phyloP scores from a whole-genome alignment of 1,139 yeast genomes.

The Sugiyamaella grinbergsii region DNA sequence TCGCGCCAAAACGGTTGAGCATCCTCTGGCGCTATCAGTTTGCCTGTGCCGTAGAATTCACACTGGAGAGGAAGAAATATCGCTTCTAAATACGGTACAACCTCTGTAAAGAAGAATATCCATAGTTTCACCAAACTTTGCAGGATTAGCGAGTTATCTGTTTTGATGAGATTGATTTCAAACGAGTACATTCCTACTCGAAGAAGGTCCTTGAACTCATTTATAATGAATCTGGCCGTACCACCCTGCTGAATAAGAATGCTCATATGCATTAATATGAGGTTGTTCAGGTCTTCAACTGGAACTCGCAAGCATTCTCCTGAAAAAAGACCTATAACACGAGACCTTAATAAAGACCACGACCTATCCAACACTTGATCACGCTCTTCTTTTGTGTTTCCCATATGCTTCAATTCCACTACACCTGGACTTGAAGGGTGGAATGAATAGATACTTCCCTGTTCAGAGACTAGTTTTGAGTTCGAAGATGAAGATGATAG shows the following conservation, averaged over 20 bases:
- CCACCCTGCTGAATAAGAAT: constrained; percentile 48
- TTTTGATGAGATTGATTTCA: constrained; percentile 34
- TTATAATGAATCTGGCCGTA: constrained; percentile 44
- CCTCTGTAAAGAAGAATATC: constrained; percentile 56
- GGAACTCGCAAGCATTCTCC: constrained; percentile 54
- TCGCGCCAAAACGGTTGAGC: constrained; percentile 47
- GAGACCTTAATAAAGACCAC: constrained; percentile 51
- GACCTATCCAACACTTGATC: constrained; percentile 52
- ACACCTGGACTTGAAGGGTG: constrained; percentile 45
- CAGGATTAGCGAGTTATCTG: constrained; percentile 36
- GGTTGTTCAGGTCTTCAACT: constrained; percentile 57
- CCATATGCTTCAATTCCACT: constrained; percentile 38
- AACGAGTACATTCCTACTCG: constrained; percentile 49
- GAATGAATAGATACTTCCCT: constrained; percentile 51
- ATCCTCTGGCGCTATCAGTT: constrained; percentile 37
- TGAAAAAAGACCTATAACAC: constrained; percentile 52
- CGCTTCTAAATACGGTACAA: constrained; percentile 60
- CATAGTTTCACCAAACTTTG: constrained; percentile 48
- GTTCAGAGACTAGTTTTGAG: constrained; percentile 49
- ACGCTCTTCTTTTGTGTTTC: constrained; percentile 46
- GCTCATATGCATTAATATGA: constrained; percentile 51
- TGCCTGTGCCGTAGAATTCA: constrained; percentile 50
- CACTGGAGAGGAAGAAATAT: constrained; percentile 61
- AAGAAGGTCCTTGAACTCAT: constrained; percentile 52
- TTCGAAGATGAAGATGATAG: constrained; percentile 53